Conservation (phyloP, 768 basidiomycete genomes). For the Hericium rajendrae region DNA sequence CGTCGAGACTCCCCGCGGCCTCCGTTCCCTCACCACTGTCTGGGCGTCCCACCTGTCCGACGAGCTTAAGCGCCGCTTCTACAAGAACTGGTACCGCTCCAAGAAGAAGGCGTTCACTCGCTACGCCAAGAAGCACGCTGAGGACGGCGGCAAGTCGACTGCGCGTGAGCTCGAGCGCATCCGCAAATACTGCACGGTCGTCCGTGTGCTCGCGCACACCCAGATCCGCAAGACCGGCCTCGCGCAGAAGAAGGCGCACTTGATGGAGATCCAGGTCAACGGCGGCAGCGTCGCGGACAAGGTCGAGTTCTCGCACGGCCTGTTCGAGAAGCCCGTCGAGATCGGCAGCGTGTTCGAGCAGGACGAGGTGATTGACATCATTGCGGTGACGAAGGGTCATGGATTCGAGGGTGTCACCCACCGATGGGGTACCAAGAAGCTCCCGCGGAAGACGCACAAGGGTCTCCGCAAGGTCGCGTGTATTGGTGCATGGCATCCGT, state of each 20-base stretch:
- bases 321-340: conserved; percentile 96
- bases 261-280: conserved; percentile 99
- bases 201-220: conserved; percentile 98
- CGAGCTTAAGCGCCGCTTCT: conserved; percentile 97
- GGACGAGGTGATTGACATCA: conserved; percentile 93
- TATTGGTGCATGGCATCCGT: conserved; percentile 97
- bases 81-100: conserved; percentile 99
- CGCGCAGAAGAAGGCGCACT: conserved; percentile 97
- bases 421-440: conserved; percentile 99
- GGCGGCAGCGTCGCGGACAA: conserved; percentile 95
- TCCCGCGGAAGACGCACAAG: conserved; percentile 98
- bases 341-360: conserved; percentile 85
- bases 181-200: conserved; percentile 99
- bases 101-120: conserved; percentile 99
- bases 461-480: conserved; percentile 99
- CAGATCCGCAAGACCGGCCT: conserved; percentile 98
- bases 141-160: conserved; percentile 86
- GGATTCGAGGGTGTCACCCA: conserved; percentile 99
- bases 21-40: conserved; percentile 97
- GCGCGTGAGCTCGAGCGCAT: conserved; percentile 97
- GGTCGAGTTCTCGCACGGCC: conserved; percentile 85
- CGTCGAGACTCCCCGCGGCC: conserved; percentile 98
- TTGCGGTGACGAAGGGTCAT: conserved; percentile 98
- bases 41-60: conserved; percentile 98
- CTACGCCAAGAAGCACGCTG: conserved; percentile 98